phyloP scores from a whole-genome alignment of 1,284 basidiomycete genomes.

The Malassezia pachydermatis region DNA sequence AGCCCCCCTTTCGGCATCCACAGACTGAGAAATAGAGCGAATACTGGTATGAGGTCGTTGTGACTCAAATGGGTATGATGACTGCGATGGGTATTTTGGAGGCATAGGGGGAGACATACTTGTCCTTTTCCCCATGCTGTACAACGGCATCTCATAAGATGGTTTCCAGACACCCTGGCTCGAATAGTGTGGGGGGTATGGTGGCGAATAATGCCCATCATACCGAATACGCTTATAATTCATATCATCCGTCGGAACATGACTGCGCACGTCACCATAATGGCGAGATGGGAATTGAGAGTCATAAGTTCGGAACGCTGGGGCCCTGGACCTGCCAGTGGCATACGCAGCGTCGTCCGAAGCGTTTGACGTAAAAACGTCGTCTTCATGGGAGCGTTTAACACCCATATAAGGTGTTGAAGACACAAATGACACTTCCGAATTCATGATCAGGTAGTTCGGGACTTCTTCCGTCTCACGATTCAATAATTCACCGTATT shows the following conservation, averaged over 20 bases:
- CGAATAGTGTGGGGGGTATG: neutral
- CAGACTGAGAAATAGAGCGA: neutral
- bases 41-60: neutral
- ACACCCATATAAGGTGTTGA: neutral
- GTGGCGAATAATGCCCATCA: neutral
- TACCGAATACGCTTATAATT: conserved; percentile 1
- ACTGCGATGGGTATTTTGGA: neutral
- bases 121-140: no score
- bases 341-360: no score
- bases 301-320: no score
- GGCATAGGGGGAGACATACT: neutral
- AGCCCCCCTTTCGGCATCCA: conserved; percentile 3
- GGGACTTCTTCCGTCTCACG: conserved; percentile 7
- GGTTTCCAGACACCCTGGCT: neutral
- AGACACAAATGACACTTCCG: neutral
- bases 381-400: neutral
- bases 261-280: no score
- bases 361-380: neutral
- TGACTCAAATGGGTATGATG: neutral
- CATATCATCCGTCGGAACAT: neutral
- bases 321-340: no score
- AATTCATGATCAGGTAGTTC: neutral
- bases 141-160: neutral
- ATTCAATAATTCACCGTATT: conserved; percentile 16
- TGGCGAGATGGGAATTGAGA: no score